phyloP scores from a whole-genome alignment of 2,329 filamentous ascomycete genomes.

The Talaromyces sp. region DNA sequence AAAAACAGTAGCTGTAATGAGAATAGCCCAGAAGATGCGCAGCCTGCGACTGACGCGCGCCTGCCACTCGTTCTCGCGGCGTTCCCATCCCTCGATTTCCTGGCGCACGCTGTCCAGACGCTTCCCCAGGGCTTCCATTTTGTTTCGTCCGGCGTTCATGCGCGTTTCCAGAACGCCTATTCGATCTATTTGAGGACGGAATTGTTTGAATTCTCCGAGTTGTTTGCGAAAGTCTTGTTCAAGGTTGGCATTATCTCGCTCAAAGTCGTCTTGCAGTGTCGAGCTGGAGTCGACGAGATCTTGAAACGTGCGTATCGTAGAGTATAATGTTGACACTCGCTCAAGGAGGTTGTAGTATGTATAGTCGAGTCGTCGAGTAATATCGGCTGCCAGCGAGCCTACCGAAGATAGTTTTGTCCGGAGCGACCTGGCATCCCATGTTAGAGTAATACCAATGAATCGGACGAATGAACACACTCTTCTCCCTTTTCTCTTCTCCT shows the following conservation, averaged over 20 bases:
- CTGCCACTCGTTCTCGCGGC: slow-evolving; percentile 39
- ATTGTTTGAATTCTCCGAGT: slow-evolving; percentile 32
- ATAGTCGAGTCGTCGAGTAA: slow-evolving; percentile 43
- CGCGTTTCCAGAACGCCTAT: slow-evolving; percentile 34
- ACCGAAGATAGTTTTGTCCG: slow-evolving; percentile 31
- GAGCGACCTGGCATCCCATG: slow-evolving; percentile 19
- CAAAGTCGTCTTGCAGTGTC: slow-evolving; percentile 33
- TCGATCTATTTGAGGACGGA: slow-evolving; percentile 32
- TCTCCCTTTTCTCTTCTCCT: slow-evolving; percentile 74
- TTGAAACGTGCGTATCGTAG: slow-evolving; percentile 38
- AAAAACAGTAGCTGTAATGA: slow-evolving; percentile 22
- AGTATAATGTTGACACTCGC: slow-evolving; percentile 36
- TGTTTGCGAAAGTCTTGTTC: slow-evolving; percentile 34
- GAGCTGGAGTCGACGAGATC: slow-evolving; percentile 33
- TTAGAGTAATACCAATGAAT: not conserved
- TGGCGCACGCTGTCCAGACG: slow-evolving; percentile 34
- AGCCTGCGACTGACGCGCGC: slow-evolving; percentile 32
- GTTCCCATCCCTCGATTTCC: slow-evolving; percentile 40
- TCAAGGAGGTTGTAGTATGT: slow-evolving; percentile 46
- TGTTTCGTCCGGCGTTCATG: slow-evolving; percentile 31
- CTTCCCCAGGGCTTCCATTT: slow-evolving; percentile 30
- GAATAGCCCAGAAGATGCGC: slow-evolving; percentile 33
- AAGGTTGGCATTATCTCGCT: slow-evolving; percentile 29
- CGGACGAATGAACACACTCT: slow-evolving; percentile 54
- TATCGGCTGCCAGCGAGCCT: slow-evolving; percentile 35